Base-by-base conservation (phyloP, 495 filamentous ascomycete genomes). In the Acidomyces sp. region DNA sequence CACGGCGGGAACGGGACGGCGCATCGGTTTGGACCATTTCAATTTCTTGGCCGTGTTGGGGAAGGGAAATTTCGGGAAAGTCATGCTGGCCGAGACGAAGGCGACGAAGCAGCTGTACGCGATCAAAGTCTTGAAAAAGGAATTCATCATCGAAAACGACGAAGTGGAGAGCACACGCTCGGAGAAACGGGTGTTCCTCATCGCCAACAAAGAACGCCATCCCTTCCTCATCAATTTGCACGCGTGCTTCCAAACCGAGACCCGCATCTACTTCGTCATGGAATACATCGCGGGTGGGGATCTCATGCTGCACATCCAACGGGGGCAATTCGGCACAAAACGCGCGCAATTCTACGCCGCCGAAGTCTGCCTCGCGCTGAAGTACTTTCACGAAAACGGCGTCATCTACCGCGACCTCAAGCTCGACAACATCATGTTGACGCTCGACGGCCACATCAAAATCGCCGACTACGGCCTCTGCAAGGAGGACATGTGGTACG, bases 401-500 rank as follows among this genome's bases (percentile, higher is more conserved):
- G 90, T 99, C 54, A 96, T 99, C 45, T 99, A 99, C 60, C 88
- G 90, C 66, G 90, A 99, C 71, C 66, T 99, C 52, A 99, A 99
- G 67, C 82, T 99, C 48, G 90, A 99, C 64, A 99, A 99, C 55
- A 99, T 99, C 56, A 70, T 99, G 4, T 66, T 99, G 52, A 92
- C 85, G 3, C 69, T 96, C 34, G 90, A 99, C 62, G 90, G 90
- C 13, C 90, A 99, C 59, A 93, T 99, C 64, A 96, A 95, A 66
- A 85, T 99, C 67, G 92, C 73, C 29, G 90, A 99, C 71, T 99
- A 93, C 58, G 90, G 90, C 72, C 71, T 99, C 32, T 99, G 90
- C 66, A 99, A 99, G 61, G 92, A 99, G 55, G 87, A 96, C 45
- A 99, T 99, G 92, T 95, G 86, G 83, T 96, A 95, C 59, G 86